Conservation (phyloP, 768 basidiomycete genomes). For the Suillus tomentosus region DNA sequence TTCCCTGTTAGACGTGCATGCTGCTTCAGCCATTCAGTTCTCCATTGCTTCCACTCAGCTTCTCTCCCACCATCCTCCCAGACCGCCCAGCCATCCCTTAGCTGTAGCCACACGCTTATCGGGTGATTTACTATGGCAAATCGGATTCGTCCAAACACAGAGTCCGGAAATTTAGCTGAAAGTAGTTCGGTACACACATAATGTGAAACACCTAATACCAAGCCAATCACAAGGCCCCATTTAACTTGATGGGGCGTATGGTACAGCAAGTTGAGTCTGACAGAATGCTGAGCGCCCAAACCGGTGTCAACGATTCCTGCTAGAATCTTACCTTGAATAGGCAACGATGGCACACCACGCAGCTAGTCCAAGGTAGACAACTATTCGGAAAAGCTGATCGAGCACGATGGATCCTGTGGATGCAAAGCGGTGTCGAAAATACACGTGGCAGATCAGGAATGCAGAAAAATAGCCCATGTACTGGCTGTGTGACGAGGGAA, state of each 20-base stretch:
- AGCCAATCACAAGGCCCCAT: conserved; percentile 75
- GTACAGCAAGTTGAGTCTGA: conserved; percentile 70
- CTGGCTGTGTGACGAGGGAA: conserved; percentile 88
- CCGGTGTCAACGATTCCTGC: background rate
- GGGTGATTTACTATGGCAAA: conserved; percentile 54
- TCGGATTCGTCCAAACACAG: conserved; percentile 53
- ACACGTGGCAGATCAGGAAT: conserved; percentile 74
- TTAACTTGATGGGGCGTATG: conserved; percentile 72
- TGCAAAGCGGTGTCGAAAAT: conserved; percentile 65
- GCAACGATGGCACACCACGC: conserved; percentile 68
- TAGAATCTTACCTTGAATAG: conserved; percentile 67
- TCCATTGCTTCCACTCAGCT: conserved; percentile 71
- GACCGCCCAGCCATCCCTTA: conserved; percentile 81
- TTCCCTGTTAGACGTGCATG: conserved; percentile 22
- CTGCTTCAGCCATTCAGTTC: conserved; percentile 52
- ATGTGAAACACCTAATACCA: conserved; percentile 49
- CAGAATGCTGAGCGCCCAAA: background rate
- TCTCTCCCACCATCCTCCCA: conserved; percentile 82
- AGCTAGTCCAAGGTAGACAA: conserved; percentile 51
- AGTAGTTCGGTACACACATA: conserved; percentile 62
- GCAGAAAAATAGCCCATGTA: conserved; percentile 88
- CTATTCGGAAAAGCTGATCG: conserved; percentile 50
- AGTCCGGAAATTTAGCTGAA: conserved; percentile 54
- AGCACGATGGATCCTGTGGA: conserved; percentile 51
- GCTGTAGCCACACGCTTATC: conserved; percentile 61